Conservation (phyloP, 371 early-diverging fungal species). For the Actinomortierella ambigua region DNA sequence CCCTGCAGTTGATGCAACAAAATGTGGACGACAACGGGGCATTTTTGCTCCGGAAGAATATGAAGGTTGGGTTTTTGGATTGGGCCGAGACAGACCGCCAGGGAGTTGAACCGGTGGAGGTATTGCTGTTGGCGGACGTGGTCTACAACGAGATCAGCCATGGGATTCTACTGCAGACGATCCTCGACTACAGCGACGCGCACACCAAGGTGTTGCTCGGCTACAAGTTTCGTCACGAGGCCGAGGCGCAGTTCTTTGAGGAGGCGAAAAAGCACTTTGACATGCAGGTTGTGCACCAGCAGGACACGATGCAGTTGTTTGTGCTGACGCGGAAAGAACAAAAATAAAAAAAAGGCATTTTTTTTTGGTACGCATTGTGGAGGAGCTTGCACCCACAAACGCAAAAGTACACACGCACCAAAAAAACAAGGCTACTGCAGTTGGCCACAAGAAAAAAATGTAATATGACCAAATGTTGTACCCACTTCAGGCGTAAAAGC, state of each 20-base stretch:
- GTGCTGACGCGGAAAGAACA: constrained; percentile 30
- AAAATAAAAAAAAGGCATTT: too few species aligned
- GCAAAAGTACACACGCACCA: too few species aligned
- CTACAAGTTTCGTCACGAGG: constrained; percentile 46
- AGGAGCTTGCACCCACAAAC: too few species aligned
- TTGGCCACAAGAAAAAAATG: too few species aligned
- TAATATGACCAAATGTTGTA: too few species aligned
- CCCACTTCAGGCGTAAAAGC: too few species aligned
- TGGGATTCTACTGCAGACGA: constrained; percentile 31
- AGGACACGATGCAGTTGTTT: constrained; percentile 47
- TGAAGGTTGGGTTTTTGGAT: constrained; percentile 42
- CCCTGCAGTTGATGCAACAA: constrained; percentile 41
- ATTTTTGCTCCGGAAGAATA: constrained; percentile 25
- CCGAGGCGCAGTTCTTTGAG: constrained; percentile 42
- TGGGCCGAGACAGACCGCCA: constrained; percentile 45
- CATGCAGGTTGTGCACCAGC: constrained; percentile 36
- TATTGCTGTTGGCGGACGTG: constrained; percentile 40
- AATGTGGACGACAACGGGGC: constrained; percentile 42
- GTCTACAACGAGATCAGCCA: constrained; percentile 45
- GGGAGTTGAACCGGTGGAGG: constrained; percentile 37
- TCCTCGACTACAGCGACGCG: constrained; percentile 41
- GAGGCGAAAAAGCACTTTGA: constrained; percentile 30
- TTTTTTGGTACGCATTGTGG: too few species aligned
- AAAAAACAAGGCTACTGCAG: too few species aligned
- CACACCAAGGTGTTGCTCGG: constrained; percentile 39